phyloP scores from a whole-genome alignment of 768 basidiomycete genomes.

The Suillus americanus region DNA sequence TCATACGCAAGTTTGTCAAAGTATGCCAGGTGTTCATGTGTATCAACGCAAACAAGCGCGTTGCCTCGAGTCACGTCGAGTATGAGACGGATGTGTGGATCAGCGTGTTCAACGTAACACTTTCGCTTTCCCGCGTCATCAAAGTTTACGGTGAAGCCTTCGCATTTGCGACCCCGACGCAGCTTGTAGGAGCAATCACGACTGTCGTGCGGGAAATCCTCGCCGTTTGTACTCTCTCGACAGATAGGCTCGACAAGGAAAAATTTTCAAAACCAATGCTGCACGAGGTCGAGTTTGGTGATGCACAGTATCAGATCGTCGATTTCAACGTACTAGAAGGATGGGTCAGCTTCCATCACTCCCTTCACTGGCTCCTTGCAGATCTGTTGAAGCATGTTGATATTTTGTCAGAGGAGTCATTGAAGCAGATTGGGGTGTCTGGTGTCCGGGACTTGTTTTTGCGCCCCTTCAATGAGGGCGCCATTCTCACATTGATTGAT shows the following conservation, averaged over 20 bases:
- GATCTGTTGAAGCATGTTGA: slow-evolving; percentile 86
- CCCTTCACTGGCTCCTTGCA: slow-evolving; percentile 86
- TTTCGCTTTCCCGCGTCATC: slow-evolving; percentile 85
- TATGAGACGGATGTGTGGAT: slow-evolving; percentile 98
- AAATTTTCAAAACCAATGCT: slow-evolving; percentile 64
- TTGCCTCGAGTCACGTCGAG: slow-evolving; percentile 81
- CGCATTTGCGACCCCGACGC: slow-evolving; percentile 50
- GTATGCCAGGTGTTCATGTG: slow-evolving; percentile 92
- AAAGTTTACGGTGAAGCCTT: slow-evolving; percentile 89
- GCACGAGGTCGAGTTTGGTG: slow-evolving; percentile 69
- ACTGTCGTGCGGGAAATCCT: slow-evolving; percentile 73
- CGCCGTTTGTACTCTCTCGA: slow-evolving; percentile 65
- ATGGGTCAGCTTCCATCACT: slow-evolving; percentile 92
- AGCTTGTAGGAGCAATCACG: slow-evolving; percentile 65
- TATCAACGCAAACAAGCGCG: slow-evolving; percentile 87
- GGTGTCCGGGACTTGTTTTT: slow-evolving; percentile 63
- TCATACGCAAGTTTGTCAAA: slow-evolving; percentile 68
- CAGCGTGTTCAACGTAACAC: slow-evolving; percentile 91
- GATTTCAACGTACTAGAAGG: slow-evolving; percentile 78
- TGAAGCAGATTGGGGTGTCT: slow-evolving; percentile 50
- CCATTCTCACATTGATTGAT: slow-evolving; percentile 77
- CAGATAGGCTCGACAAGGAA: slow-evolving; percentile 63
- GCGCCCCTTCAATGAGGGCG: slow-evolving; percentile 62
- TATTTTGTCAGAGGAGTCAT: slow-evolving; percentile 53
- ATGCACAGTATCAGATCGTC: slow-evolving; percentile 56